A percentile compares a stretch with the other conserved stretches of the same genome.
These are phyloP conservation scores for Pyricularia sp. DNA, from an alignment of 2,329 filamentous ascomycete genomes.

Conservation along the genomic window DNA sequence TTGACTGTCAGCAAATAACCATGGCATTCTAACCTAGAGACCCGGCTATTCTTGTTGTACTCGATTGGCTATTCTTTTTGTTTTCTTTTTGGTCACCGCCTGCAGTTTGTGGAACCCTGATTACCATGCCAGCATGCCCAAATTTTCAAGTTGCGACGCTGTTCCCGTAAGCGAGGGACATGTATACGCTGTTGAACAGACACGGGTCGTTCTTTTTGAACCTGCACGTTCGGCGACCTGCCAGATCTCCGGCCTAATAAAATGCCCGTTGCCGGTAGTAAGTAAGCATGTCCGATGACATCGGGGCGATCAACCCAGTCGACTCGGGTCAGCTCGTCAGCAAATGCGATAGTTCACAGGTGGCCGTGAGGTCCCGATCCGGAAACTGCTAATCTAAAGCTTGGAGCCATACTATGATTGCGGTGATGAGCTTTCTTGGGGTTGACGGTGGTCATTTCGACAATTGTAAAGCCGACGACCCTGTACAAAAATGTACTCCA, in stretches of 20 bases:
- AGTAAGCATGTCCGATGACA: background rate
- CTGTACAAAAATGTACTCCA: no score
- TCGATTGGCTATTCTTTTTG: background rate
- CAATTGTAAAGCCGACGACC: no score
- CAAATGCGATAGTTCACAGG: background rate
- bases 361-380: background rate
- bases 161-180: no score
- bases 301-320: background rate
- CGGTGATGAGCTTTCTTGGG: background rate
- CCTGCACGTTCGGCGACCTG: no score
- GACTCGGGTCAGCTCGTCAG: background rate
- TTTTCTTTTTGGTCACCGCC: background rate
- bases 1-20: background rate
- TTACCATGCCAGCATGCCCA: no score
- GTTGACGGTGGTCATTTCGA: background rate
- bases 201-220: no score
- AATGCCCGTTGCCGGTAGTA: background rate
- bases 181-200: no score
- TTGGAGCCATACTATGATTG: no score
- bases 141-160: no score
- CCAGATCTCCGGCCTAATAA: no score
- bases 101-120: background rate
- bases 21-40: background rate
- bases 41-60: background rate
- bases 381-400: background rate